Evolutionary conservation across 345 rosid species (phyloP), one percentile per base, ranked within the genome.

Genomic region (Litchi chinensis): DNA sequence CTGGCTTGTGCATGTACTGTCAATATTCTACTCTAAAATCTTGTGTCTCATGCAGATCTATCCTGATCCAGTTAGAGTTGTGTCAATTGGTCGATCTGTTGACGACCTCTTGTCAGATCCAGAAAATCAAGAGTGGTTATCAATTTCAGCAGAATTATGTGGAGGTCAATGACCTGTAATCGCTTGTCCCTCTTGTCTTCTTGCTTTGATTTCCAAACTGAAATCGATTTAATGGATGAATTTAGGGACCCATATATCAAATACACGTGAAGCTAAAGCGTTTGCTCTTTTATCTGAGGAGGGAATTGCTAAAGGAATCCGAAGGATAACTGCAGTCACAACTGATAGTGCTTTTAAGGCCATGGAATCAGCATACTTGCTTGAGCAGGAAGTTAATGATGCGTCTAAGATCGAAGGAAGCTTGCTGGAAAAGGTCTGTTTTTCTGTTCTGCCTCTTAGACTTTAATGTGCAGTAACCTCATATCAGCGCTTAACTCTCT

Each of bases 21-120:
- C 12, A 48, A 64, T 15, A 37, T 19, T 63, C 15, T 59, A 43
- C 37, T 76, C 13, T 80, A n/a, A 75, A 64, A 40, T 62, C 70
- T 70, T 69, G 13, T 10, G 83, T 41, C 74, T 59, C 71, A 65
- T 81, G 73, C 82, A 94, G 99, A 92, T 93, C 80, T 94, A 94
- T 86, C 98, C 97, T 73, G 98, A 94, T 77, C 98, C 97, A 52
- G 98, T 96, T 79, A 91, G 98, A 85, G 98, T 94, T 77, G 98
- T 96, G 68, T 82, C 98, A 64, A 90, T 96, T 79, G 98, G 99
- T 74, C 82, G 57, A 68, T 83, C 80, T 32, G 94, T 96, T 5
- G 98, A 92, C 79, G 98, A 94, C 74, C 94, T 96, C 66, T 81
- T 96, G 73, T 88, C 91, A 70, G 90, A 94, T 85, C 99, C 99